Evolutionary conservation across 805 yeast species (phyloP), one percentile per base, ranked within the genome.

Genomic region (Kluyveromyces lactis): DNA sequence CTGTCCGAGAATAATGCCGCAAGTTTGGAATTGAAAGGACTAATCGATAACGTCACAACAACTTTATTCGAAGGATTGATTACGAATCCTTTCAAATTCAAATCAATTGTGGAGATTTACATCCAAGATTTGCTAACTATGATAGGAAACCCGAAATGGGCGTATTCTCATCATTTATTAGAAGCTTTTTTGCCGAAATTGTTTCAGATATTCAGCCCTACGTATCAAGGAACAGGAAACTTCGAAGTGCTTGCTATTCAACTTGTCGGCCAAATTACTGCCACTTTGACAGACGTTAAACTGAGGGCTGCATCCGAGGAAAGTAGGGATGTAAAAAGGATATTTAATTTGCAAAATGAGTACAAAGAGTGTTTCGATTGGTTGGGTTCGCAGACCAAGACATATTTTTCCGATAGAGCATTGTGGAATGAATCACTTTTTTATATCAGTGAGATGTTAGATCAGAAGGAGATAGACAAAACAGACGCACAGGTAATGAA

Each of bases 211-310:
- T 62, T 70, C 43, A 61, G 53, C 8, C 48, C 64, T 5, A 43
- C 67, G 2, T 68, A 67, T 10, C 60, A 58, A 21, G 61, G 64
- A 32, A 35, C 69, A 0, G 61, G 71, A 1, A 42, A 53, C 10
- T 60, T 71, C 5, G 82, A 77, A 43, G 63, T 77, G 0, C 68
- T 67, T 44, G 65, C 75, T 3, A 55, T 84, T 37, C 89, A 82
- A 40, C 49, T 77, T 45, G 58, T 77, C n/a, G 87, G 90, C 0
- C 42, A 61, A 11, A 71, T 81, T 18, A 87, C 84, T 0, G 67
- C 72, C 2, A 66, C 63, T 28, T 66, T 80, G 36, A 50, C 72
- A 17, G 55, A 58, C 4, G 45, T 58, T 2, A 52, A 27, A 27
- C 6, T 27, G 30, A 13, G n/a, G 13, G 30, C 6, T 21, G 9